phyloP scores from a whole-genome alignment of 2,329 filamentous ascomycete genomes.

The Ceratocystis smalleyi region DNA sequence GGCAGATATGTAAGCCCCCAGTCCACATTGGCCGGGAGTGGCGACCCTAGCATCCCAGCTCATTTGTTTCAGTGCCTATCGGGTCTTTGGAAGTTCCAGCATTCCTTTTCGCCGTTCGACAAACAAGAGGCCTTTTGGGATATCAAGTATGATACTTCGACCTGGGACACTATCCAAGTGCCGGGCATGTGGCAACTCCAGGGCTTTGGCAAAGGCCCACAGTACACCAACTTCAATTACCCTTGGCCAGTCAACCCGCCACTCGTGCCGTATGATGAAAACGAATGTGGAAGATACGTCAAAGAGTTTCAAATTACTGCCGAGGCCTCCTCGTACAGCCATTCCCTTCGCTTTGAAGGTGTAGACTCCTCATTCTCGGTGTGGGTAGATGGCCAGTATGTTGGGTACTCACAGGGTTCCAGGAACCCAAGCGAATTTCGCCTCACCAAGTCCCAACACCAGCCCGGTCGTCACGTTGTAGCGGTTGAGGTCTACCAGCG shows the following conservation, averaged over 20 bases:
- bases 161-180: slow-evolving; percentile 39
- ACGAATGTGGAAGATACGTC: slow-evolving; percentile 48
- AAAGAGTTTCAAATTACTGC: slow-evolving; percentile 39
- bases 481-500: slow-evolving; percentile 57
- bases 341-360: slow-evolving; percentile 57
- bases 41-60: not conserved
- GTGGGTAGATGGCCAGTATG: slow-evolving; percentile 50
- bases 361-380: slow-evolving; percentile 59
- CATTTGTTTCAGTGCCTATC: slow-evolving; percentile 26
- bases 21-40: slow-evolving; percentile 20
- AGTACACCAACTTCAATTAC: slow-evolving; percentile 55
- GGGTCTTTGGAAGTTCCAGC: slow-evolving; percentile 39
- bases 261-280: slow-evolving; percentile 46
- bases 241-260: slow-evolving; percentile 54
- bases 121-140: slow-evolving; percentile 30
- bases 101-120: slow-evolving; percentile 31
- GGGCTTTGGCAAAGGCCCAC: slow-evolving; percentile 46
- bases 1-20: slow-evolving; percentile 31
- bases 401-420: slow-evolving; percentile 59
- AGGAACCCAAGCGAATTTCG: slow-evolving; percentile 62
- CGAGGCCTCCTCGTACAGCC: slow-evolving; percentile 36
- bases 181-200: slow-evolving; percentile 59
- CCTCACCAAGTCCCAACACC: slow-evolving; percentile 37
- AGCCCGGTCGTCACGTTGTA: slow-evolving; percentile 36
- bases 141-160: slow-evolving; percentile 24